Conservation (phyloP, 108 stramenopile species). For the Chaetoceros tenuissimus region DNA sequence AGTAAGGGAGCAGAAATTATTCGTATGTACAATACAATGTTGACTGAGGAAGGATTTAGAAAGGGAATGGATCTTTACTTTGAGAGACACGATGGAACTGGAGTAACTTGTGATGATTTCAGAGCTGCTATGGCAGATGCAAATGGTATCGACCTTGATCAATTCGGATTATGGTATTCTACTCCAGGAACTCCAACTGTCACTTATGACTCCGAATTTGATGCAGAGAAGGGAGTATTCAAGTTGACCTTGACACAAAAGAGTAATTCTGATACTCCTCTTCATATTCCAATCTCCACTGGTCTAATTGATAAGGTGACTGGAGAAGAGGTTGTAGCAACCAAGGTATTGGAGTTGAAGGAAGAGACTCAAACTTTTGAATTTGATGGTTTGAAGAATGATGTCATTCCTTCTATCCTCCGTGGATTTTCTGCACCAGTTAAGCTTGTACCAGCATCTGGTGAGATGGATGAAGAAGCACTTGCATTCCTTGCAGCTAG, state of each 20-base stretch:
- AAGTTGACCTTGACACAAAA: constrained; percentile 51
- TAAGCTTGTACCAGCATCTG: constrained; percentile 47
- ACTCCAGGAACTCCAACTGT: constrained; percentile 93
- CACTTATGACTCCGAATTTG: constrained; percentile 44
- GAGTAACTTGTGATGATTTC: constrained; percentile 97
- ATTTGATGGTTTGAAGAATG: constrained; percentile 53
- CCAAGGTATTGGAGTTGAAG: constrained; percentile 75
- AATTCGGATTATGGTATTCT: constrained; percentile 89
- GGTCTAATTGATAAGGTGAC: constrained; percentile 82
- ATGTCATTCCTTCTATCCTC: constrained; percentile 85
- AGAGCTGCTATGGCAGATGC: constrained; percentile 94
- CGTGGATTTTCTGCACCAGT: constrained; percentile 94
- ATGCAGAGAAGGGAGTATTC: constrained; percentile 33
- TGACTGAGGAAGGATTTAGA: constrained; percentile 87
- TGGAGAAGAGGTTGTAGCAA: constrained; percentile 73
- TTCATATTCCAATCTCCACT: constrained; percentile 91
- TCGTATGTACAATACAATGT: constrained; percentile 91
- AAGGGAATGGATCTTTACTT: constrained; percentile 96
- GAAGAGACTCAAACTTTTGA: constrained; percentile 75
- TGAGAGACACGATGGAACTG: constrained; percentile 91
- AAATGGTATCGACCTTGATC: constrained; percentile 66
- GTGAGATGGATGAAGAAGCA: constrained; percentile 29
- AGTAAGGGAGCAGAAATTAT: constrained; percentile 91
- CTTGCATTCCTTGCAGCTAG: constrained; percentile 56
- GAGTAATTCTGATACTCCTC: constrained; percentile 40